phyloP scores from a whole-genome alignment of 495 filamentous ascomycete genomes.

The Penicillium dipodomyicola region DNA sequence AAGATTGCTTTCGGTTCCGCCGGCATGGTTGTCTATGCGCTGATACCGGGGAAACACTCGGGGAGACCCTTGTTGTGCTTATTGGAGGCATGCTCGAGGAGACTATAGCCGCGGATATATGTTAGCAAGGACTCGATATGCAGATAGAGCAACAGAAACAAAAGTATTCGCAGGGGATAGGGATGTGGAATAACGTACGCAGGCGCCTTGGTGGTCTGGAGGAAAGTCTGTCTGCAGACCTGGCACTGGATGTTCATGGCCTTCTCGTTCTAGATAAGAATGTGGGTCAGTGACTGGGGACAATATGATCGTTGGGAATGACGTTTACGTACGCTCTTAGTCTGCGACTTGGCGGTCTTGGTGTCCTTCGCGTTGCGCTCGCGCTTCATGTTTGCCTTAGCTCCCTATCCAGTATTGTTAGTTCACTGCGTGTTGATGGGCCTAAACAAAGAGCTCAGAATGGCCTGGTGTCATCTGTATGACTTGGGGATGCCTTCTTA shows the following conservation, averaged over 20 bases:
- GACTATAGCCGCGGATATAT: conserved; percentile 11
- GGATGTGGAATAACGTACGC: conserved; percentile 20
- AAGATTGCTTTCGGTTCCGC: neutral
- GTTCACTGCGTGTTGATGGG: conserved; percentile 2
- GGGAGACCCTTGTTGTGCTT: conserved; percentile 31
- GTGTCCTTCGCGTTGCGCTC: conserved; percentile 25
- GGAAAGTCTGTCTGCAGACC: conserved; percentile 29
- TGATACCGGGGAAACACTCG: conserved; percentile 29
- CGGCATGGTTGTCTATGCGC: conserved; percentile 4
- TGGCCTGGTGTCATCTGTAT: neutral
- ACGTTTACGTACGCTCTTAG: conserved; percentile 21
- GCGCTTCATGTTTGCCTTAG: conserved; percentile 30
- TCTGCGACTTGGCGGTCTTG: conserved; percentile 29
- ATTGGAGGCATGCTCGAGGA: conserved; percentile 31
- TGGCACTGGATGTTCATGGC: conserved; percentile 32
- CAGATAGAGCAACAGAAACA: neutral
- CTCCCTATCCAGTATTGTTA: conserved; percentile 26
- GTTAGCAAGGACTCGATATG: conserved; percentile 7
- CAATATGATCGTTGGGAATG: neutral
- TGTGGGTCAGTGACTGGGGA: neutral
- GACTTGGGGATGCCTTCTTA: conserved; percentile 6
- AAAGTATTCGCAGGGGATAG: neutral
- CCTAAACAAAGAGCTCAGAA: neutral
- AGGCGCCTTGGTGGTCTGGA: conserved; percentile 33
- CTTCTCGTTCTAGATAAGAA: conserved; percentile 25